Evolutionary conservation across 345 rosid species (phyloP).

Genomic region (Lepidium africanum): DNA sequence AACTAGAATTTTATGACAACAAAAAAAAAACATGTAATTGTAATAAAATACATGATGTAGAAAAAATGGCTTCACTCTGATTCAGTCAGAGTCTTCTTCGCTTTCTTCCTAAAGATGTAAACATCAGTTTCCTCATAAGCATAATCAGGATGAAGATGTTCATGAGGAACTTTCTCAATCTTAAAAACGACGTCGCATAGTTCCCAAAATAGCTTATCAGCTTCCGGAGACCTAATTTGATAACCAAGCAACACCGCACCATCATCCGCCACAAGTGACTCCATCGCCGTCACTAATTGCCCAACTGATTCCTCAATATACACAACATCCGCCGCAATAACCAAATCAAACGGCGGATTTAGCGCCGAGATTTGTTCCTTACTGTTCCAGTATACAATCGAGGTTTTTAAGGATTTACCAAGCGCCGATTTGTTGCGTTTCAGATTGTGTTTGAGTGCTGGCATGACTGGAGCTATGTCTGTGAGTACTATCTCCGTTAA

Average conservation of each 20-base stretch:
- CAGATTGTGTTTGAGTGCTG: constrained; percentile 84
- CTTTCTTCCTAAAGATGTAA: constrained; percentile 63
- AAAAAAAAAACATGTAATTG: too few species aligned
- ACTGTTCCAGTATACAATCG: constrained; percentile 65
- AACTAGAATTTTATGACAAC: too few species aligned
- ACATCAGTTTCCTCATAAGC: constrained; percentile 79
- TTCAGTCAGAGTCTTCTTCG: not conserved
- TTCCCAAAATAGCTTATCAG: constrained; percentile 81
- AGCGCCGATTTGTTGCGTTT: constrained; percentile 75
- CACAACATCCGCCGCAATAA: constrained; percentile 81
- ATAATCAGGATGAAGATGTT: constrained; percentile 76
- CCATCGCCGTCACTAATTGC: constrained; percentile 64
- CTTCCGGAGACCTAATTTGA: constrained; percentile 85
- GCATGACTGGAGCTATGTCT: constrained; percentile 85
- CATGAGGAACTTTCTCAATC: constrained; percentile 74
- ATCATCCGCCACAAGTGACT: constrained; percentile 53
- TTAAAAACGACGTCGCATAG: constrained; percentile 47
- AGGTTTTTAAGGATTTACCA: constrained; percentile 48
- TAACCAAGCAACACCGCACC: constrained; percentile 73
- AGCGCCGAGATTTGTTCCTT: constrained; percentile 48
- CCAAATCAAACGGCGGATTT: constrained; percentile 75
- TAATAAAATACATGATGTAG: too few species aligned
- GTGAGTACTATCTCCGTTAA: constrained; percentile 69
- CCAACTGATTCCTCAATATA: constrained; percentile 68
- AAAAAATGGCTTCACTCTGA: too few species aligned